Evolutionary conservation across 805 yeast genomes (phyloP).

Genomic region (Candida hungchunana): DNA sequence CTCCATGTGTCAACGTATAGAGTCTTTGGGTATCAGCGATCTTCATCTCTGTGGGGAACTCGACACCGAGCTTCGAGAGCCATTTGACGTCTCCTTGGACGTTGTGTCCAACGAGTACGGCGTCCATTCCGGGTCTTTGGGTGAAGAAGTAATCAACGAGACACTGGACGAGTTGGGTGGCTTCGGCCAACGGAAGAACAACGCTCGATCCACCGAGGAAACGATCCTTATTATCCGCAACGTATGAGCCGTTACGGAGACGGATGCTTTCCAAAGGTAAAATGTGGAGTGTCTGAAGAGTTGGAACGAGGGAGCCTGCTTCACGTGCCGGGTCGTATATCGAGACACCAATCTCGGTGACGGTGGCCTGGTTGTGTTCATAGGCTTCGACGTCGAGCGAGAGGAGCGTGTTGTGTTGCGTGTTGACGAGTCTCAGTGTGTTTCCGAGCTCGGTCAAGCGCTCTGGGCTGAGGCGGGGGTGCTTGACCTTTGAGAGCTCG

Average conservation of each 20-base stretch:
- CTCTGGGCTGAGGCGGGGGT: conserved; percentile 16
- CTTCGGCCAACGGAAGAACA: conserved; percentile 34
- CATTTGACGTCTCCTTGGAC: conserved; percentile 51
- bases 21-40: conserved; percentile 47
- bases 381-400: conserved; percentile 56
- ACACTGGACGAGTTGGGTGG: conserved; percentile 36
- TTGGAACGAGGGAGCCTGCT: conserved; percentile 34
- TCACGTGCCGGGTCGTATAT: conserved; percentile 53
- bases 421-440: conserved; percentile 11
- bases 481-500: conserved; percentile 4
- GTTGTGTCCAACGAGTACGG: conserved; percentile 57
- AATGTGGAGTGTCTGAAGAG: conserved; percentile 38
- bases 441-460: conserved; percentile 7
- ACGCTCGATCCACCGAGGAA: conserved; percentile 49
- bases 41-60: conserved; percentile 34
- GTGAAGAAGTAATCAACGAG: conserved; percentile 41
- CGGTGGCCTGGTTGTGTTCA: conserved; percentile 37
- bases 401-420: conserved; percentile 23
- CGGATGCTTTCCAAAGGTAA: conserved; percentile 40
- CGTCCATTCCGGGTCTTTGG: conserved; percentile 27
- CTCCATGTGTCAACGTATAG: conserved; percentile 38
- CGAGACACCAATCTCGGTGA: conserved; percentile 57
- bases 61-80: conserved; percentile 43
- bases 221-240: conserved; percentile 48
- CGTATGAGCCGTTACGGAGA: conserved; percentile 48